Base-by-base conservation (phyloP, 2,329 filamentous ascomycete species). In the Thermoascus crustaceus region DNA sequence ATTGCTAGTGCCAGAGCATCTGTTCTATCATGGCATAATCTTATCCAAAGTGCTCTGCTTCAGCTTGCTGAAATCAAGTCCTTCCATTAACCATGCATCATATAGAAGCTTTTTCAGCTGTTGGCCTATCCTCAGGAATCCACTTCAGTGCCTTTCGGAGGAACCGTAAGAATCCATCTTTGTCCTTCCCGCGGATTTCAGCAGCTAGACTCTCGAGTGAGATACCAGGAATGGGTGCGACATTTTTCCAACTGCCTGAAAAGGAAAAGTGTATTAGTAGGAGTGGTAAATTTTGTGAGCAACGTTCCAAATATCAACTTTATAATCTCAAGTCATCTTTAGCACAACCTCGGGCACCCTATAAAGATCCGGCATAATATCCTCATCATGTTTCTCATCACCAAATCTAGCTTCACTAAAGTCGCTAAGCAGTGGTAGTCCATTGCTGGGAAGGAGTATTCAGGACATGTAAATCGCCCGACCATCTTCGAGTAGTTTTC, bases 291-390 rank as follows among this genome's bases (percentile, higher is more conserved):
- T n/a, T n/a, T n/a, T n/a, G n/a, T n/a, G 22, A 3, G 60, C 66
- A 2, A 55, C 49, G 32, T 63, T 67, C 67, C 67, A 72, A 21
- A 71, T 64, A 42, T 71, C 68, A 7, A 69, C 51, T 9, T 53
- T 42, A 34, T 60, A 65, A 0, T 43, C 46, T 67, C 67, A 71
- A 0, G 49, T 49, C 1, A 50, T 46, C 39, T 53, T 40, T 0
- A 72, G 40, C 2, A 70, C 62, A 4, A 70, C 62, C 41, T 72
- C 45, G 4, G 46, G 46, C 7, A 43, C 41, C 2, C 42, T 24
- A 17, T 45, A 46, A 17, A 42, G 19, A 32, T 45, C 41, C 10
- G 43, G 43, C 38, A 39, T 39, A 19, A 44, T 44, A 38, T 40
- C 40, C 3, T 37, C 40, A 30, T 22, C 19, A 30, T 63, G 57